These are phyloP conservation scores for Scheffersomyces parashehatae DNA, from an alignment of 1,139 yeast genomes.

Conservation along the genomic window DNA sequence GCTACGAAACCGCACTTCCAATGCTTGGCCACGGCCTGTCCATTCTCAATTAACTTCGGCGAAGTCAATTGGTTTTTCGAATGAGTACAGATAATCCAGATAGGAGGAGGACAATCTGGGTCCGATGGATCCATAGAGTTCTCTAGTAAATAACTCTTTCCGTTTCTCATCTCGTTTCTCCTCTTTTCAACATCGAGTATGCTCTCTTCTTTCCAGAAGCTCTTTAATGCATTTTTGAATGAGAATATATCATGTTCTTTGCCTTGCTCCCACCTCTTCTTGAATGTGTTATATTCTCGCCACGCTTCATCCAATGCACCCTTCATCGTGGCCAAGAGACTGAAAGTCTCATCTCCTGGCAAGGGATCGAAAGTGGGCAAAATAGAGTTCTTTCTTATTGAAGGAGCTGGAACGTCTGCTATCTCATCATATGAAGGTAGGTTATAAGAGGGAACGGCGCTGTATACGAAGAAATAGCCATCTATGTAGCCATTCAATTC, in stretches of 20 bases:
- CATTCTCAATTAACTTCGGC: slow-evolving; percentile 56
- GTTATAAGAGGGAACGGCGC: slow-evolving; percentile 59
- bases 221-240: slow-evolving; percentile 55
- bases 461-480: slow-evolving; percentile 69
- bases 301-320: slow-evolving; percentile 69
- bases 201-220: slow-evolving; percentile 51
- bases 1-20: slow-evolving; percentile 71
- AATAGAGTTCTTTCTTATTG: slow-evolving; percentile 1
- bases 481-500: slow-evolving; percentile 73
- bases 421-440: slow-evolving; percentile 53
- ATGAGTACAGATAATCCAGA: slow-evolving; percentile 67
- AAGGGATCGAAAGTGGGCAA: slow-evolving; percentile 7
- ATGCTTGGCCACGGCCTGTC: slow-evolving; percentile 51
- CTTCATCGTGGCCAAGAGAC: slow-evolving; percentile 48
- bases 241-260: slow-evolving; percentile 68
- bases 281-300: slow-evolving; percentile 61
- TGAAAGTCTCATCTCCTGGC: slow-evolving; percentile 35
- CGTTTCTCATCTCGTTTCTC: slow-evolving; percentile 14
- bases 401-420: not conserved
- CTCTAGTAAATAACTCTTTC: slow-evolving; percentile 15
- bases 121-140: slow-evolving; percentile 44
- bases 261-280: slow-evolving; percentile 57
- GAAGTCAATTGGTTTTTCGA: slow-evolving; percentile 54
- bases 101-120: slow-evolving; percentile 63
- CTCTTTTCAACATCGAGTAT: slow-evolving; percentile 17